Percentiles rank a stretch among this genome's conserved stretches.
These are phyloP conservation scores for Emergomyces orientalis DNA, from an alignment of 2,329 filamentous ascomycete species.

Conservation along the genomic window DNA sequence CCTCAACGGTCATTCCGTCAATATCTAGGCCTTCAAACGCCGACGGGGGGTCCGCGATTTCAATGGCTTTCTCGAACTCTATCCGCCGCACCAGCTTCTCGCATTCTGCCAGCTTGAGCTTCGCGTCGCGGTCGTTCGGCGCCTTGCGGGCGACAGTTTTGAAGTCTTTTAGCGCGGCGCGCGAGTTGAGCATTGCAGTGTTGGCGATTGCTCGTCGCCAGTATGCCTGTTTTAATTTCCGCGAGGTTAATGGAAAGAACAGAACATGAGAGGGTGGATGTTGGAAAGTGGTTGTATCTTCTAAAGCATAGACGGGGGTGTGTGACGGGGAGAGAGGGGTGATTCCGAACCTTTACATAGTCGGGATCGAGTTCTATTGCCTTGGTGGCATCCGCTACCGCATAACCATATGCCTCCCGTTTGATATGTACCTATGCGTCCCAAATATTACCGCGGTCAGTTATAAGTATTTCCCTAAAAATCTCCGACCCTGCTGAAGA, in stretches of 20 bases:
- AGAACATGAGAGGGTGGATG: neutral
- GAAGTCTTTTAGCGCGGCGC: slow-evolving; percentile 85
- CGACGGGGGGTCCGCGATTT: slow-evolving; percentile 83
- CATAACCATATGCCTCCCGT: slow-evolving; percentile 88
- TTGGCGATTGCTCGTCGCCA: slow-evolving; percentile 88
- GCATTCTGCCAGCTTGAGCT: slow-evolving; percentile 82
- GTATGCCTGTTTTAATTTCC: slow-evolving; percentile 56
- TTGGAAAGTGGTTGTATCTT: neutral
- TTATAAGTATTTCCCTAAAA: neutral
- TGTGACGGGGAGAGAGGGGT: neutral
- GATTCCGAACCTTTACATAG: slow-evolving; percentile 65
- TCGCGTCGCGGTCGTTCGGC: slow-evolving; percentile 80
- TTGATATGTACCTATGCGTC: slow-evolving; percentile 73
- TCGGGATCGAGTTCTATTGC: slow-evolving; percentile 81
- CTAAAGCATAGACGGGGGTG: neutral
- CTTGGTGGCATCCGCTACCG: slow-evolving; percentile 80
- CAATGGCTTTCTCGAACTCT: slow-evolving; percentile 91
- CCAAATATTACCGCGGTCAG: slow-evolving; percentile 4
- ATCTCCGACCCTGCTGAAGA: slow-evolving; percentile 2
- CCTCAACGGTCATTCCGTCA: slow-evolving; percentile 72
- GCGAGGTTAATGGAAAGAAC: neutral
- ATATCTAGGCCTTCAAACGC: slow-evolving; percentile 85
- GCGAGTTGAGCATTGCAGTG: slow-evolving; percentile 79
- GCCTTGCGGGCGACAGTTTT: slow-evolving; percentile 81
- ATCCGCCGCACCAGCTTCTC: slow-evolving; percentile 88